Evolutionary conservation across 805 yeast genomes (phyloP).

Genomic region (Ascoidea asiatica): DNA sequence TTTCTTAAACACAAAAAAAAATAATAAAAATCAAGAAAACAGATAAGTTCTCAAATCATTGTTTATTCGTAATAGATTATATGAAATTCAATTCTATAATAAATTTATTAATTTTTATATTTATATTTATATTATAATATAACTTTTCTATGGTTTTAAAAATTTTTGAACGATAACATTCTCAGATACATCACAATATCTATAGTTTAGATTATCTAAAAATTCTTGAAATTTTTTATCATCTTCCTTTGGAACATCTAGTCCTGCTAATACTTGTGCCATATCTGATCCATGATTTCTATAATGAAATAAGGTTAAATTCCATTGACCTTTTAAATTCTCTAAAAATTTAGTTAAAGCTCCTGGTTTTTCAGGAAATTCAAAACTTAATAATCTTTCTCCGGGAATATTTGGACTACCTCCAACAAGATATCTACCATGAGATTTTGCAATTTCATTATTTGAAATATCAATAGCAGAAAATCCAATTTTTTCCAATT

Average conservation of each 20-base stretch:
- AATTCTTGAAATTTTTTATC: conserved; percentile 52
- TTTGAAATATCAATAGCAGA: conserved; percentile 75
- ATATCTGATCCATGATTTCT: conserved; percentile 95
- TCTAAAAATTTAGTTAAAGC: conserved; percentile 74
- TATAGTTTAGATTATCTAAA: conserved; percentile 61
- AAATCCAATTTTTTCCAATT: conserved; percentile 51
- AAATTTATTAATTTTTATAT: too few relatives aligned
- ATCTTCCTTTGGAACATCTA: conserved; percentile 67
- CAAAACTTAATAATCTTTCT: conserved; percentile 74
- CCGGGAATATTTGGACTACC: conserved; percentile 64
- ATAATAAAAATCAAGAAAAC: too few relatives aligned
- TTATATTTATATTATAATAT: too few relatives aligned
- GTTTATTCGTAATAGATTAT: too few relatives aligned
- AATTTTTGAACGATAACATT: conserved; percentile 79
- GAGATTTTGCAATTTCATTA: conserved; percentile 91
- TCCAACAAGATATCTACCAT: conserved; percentile 92
- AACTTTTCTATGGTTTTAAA: conserved; percentile 31
- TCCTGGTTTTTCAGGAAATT: conserved; percentile 96
- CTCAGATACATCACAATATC: conserved; percentile 67
- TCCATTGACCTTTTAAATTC: conserved; percentile 69
- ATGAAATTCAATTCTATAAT: too few relatives aligned
- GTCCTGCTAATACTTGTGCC: conserved; percentile 85
- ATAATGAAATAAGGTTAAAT: conserved; percentile 88
- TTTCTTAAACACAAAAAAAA: too few relatives aligned
- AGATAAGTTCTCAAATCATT: too few relatives aligned